phyloP scores from a whole-genome alignment of 2,329 filamentous ascomycete species.

The Cladorrhinum sp. region DNA sequence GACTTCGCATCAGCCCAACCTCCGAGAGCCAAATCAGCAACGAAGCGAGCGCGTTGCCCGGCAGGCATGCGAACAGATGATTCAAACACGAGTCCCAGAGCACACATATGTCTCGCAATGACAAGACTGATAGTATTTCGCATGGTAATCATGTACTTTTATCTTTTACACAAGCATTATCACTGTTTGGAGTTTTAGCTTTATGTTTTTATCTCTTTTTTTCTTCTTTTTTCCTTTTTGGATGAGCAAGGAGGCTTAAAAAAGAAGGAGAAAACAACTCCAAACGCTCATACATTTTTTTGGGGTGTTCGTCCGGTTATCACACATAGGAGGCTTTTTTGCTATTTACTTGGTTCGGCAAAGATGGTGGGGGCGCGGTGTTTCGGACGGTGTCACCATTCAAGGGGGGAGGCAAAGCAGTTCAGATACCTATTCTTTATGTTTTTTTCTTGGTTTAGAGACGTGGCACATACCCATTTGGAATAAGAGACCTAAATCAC shows the following conservation, averaged over 20 bases:
- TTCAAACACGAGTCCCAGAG: slow-evolving; percentile 24
- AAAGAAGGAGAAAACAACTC: not conserved
- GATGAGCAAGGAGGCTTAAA: no score
- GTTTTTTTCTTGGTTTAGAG: not conserved
- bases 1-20: not conserved
- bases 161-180: no score
- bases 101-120: slow-evolving; percentile 14
- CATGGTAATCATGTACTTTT: slow-evolving; percentile 6
- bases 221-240: no score
- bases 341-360: not conserved
- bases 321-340: not conserved
- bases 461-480: not conserved
- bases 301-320: not conserved
- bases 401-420: slow-evolving; percentile 3
- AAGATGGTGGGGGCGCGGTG: not conserved
- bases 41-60: slow-evolving; percentile 36
- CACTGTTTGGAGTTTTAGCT: no score
- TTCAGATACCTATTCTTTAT: slow-evolving; percentile 4
- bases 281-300: not conserved
- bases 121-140: slow-evolving; percentile 3
- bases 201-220: slow-evolving; percentile 4
- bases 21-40: slow-evolving; percentile 24
- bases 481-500: no score
- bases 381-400: not conserved
- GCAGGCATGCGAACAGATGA: slow-evolving; percentile 37